Conservation (phyloP, 2,329 filamentous ascomycete species). For the Hortaea werneckii region DNA sequence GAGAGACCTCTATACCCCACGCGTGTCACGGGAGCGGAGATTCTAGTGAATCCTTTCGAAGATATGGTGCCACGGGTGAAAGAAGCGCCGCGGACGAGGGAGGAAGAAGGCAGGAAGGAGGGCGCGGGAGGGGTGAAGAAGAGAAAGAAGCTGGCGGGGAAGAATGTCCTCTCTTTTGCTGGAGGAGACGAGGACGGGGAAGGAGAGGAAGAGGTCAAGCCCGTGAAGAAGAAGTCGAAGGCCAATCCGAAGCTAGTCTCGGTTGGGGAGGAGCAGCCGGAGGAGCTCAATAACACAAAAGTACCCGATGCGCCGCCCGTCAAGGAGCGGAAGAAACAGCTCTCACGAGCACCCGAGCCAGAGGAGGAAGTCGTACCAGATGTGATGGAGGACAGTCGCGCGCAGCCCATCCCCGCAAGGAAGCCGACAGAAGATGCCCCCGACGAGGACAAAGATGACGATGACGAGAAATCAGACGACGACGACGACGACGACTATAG, state of each 20-base stretch:
- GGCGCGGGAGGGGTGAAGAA: constrained; percentile 44
- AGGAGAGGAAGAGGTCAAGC: constrained; percentile 47
- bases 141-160: constrained; percentile 61
- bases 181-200: constrained; percentile 53
- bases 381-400: not conserved
- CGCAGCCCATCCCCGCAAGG: not conserved
- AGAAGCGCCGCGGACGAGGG: constrained; percentile 41
- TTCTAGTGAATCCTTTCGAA: constrained; percentile 71
- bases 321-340: constrained; percentile 10
- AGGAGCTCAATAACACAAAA: constrained; percentile 12
- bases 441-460: constrained; percentile 10
- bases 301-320: constrained; percentile 14
- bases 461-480: constrained; percentile 7
- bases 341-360: constrained; percentile 9
- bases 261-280: constrained; percentile 24
- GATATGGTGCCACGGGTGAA: constrained; percentile 64
- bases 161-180: constrained; percentile 68
- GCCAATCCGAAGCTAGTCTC: constrained; percentile 66
- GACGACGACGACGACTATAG: constrained; percentile 9
- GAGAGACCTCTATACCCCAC: constrained; percentile 81
- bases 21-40: constrained; percentile 63
- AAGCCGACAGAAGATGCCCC: not conserved
- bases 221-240: constrained; percentile 63
- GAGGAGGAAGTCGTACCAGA: constrained; percentile 3
- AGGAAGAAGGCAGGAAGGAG: constrained; percentile 33